Conservation (phyloP, 2,329 filamentous ascomycete species). For the Penicillium sp. region DNA sequence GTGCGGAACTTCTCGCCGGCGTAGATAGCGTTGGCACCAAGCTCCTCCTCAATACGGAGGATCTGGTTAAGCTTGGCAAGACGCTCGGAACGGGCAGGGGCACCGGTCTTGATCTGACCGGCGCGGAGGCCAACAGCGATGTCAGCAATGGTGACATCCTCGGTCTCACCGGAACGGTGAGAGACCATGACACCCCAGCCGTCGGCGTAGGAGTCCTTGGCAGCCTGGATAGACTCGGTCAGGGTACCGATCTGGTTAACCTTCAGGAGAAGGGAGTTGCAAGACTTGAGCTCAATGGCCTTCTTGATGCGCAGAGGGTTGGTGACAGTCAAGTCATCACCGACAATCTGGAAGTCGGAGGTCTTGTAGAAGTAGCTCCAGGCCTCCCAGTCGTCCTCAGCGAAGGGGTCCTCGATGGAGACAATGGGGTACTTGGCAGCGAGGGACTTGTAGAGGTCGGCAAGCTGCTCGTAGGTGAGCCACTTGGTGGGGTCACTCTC, state of each 20-base stretch:
- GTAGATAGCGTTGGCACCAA: slow-evolving; percentile 86
- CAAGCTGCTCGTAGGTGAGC: slow-evolving; percentile 97
- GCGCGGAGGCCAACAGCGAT: slow-evolving; percentile 95
- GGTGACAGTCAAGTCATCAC: slow-evolving; percentile 97
- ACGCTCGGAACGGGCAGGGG: slow-evolving; percentile 93
- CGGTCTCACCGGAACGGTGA: slow-evolving; percentile 97
- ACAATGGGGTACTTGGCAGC: slow-evolving; percentile 97
- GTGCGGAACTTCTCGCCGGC: slow-evolving; percentile 91
- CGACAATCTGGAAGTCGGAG: slow-evolving; percentile 96
- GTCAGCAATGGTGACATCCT: slow-evolving; percentile 98
- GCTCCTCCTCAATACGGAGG: slow-evolving; percentile 98
- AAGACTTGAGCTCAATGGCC: slow-evolving; percentile 97
- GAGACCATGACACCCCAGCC: slow-evolving; percentile 99
- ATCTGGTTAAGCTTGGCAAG: slow-evolving; percentile 99
- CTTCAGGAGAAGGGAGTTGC: slow-evolving; percentile 97
- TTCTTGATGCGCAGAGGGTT: slow-evolving; percentile 99
- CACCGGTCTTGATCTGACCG: slow-evolving; percentile 99
- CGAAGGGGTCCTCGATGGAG: slow-evolving; percentile 98
- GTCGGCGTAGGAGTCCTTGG: slow-evolving; percentile 95
- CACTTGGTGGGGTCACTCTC: slow-evolving; percentile 94
- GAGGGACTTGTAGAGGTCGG: slow-evolving; percentile 83
- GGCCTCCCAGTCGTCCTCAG: slow-evolving; percentile 99
- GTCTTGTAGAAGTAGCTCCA: slow-evolving; percentile 99
- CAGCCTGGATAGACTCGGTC: slow-evolving; percentile 97
- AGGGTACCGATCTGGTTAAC: slow-evolving; percentile 99